Conservation (phyloP, 352 stramenopile species). For the Phytophthora ohioensis region DNA sequence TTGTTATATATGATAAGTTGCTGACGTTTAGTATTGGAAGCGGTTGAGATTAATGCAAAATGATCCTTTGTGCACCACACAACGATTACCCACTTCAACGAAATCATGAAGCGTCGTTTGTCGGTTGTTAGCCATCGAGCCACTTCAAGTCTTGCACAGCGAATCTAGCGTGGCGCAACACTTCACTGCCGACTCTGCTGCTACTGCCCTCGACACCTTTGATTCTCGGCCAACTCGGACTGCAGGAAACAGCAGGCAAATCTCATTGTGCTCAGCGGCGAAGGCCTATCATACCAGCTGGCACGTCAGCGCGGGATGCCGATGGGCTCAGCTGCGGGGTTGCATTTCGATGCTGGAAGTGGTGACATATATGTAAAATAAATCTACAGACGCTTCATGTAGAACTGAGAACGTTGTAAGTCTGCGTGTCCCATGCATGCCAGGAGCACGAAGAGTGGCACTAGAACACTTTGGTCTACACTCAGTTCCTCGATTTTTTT, state of each 20-base stretch:
- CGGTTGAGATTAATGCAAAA: background rate
- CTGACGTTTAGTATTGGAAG: background rate
- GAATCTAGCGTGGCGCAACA: too few relatives aligned
- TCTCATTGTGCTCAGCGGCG: conserved; percentile 10
- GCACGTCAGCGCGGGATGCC: conserved; percentile 7
- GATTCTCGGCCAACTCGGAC: background rate
- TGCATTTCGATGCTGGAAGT: background rate
- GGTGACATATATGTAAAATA: too few relatives aligned
- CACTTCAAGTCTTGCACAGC: too few relatives aligned
- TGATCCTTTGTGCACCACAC: background rate
- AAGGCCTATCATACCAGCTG: conserved; percentile 17
- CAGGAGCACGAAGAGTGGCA: too few relatives aligned
- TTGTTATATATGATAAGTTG: background rate
- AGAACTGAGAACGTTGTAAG: too few relatives aligned
- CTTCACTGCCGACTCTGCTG: too few relatives aligned
- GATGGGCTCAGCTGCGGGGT: conserved; percentile 24
- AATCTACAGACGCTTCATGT: too few relatives aligned
- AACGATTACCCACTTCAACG: conserved; percentile 17
- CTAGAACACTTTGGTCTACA: too few relatives aligned
- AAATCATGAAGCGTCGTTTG: conserved; percentile 18
- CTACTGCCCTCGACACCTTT: too few relatives aligned
- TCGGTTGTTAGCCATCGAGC: background rate
- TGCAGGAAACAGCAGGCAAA: background rate
- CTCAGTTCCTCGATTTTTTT: too few relatives aligned
- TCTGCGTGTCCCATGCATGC: too few relatives aligned